phyloP scores from a whole-genome alignment of 805 yeast species.

The Saccharomycopsis sp. region DNA sequence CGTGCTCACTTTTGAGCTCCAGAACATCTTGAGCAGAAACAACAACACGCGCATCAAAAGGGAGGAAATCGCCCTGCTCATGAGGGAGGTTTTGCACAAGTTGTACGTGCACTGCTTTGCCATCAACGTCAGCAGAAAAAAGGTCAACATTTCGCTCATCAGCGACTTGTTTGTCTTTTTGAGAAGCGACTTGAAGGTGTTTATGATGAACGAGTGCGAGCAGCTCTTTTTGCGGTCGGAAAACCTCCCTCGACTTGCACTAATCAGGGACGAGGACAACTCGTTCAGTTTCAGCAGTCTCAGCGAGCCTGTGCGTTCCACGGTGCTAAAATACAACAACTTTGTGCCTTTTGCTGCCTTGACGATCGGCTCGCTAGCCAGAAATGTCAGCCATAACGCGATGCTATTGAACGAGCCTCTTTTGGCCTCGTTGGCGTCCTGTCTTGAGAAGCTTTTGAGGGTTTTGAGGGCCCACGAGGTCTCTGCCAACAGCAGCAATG shows the following conservation, averaged over 20 bases:
- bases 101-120: slow-evolving; percentile 19
- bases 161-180: slow-evolving; percentile 37
- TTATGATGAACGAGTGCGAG: slow-evolving; percentile 34
- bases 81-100: slow-evolving; percentile 5
- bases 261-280: slow-evolving; percentile 1
- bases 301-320: background rate
- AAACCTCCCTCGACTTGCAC: slow-evolving; percentile 30
- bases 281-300: background rate
- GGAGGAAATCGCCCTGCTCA: slow-evolving; percentile 5
- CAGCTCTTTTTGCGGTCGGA: slow-evolving; percentile 36
- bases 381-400: slow-evolving; percentile 3
- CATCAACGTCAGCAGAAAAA: slow-evolving; percentile 6
- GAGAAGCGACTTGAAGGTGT: slow-evolving; percentile 28
- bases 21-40: slow-evolving; percentile 1
- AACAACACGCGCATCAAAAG: slow-evolving; percentile 13
- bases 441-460: slow-evolving; percentile 33
- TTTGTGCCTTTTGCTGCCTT: slow-evolving; percentile 18
- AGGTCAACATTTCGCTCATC: slow-evolving; percentile 21
- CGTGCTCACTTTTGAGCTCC: slow-evolving; percentile 20
- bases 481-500: background rate
- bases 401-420: slow-evolving; percentile 29
- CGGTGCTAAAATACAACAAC: slow-evolving; percentile 13
- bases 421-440: slow-evolving; percentile 35
- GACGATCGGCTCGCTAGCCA: slow-evolving; percentile 10
- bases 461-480: background rate